These are phyloP conservation scores for Emmonsiellopsis sp. DNA, from an alignment of 2,329 filamentous ascomycete species.

Conservation along the genomic window DNA sequence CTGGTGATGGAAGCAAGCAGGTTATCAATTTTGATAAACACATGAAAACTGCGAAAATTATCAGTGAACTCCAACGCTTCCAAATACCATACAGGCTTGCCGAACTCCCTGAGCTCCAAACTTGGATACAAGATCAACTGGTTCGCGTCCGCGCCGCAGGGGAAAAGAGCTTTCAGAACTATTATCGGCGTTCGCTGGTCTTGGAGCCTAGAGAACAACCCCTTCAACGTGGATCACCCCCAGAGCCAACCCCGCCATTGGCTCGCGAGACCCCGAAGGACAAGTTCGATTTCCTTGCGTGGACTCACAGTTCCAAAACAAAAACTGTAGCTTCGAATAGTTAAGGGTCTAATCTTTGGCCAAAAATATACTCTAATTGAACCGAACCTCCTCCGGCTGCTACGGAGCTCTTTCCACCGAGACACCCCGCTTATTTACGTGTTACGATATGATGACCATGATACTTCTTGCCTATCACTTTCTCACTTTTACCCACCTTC, in stretches of 20 bases:
- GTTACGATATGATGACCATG: constrained; percentile 15
- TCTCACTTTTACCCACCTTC: neutral
- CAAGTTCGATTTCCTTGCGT: constrained; percentile 44
- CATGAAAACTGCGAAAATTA: constrained; percentile 85
- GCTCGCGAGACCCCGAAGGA: constrained; percentile 36
- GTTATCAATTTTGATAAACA: constrained; percentile 99
- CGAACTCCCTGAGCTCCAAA: constrained; percentile 78
- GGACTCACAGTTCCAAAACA: constrained; percentile 37
- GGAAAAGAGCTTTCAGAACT: constrained; percentile 53
- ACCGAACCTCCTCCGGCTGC: no score
- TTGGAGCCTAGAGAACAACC: constrained; percentile 56
- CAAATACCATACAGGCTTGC: constrained; percentile 83
- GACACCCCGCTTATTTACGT: constrained; percentile 5
- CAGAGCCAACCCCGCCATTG: constrained; percentile 18
- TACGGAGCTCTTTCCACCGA: neutral
- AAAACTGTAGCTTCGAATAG: constrained; percentile 29
- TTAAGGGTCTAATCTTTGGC: constrained; percentile 9
- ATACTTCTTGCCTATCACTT: constrained; percentile 6
- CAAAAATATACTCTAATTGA: constrained; percentile 4
- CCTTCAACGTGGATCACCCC: constrained; percentile 13
- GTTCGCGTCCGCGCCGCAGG: constrained; percentile 59
- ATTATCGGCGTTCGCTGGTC: constrained; percentile 74
- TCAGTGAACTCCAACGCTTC: constrained; percentile 90
- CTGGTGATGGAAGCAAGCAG: constrained; percentile 52
- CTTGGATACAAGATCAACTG: constrained; percentile 82